Evolutionary conservation across 2,329 filamentous ascomycete genomes (phyloP).

Genomic region (Sordariomycetes sp.): DNA sequence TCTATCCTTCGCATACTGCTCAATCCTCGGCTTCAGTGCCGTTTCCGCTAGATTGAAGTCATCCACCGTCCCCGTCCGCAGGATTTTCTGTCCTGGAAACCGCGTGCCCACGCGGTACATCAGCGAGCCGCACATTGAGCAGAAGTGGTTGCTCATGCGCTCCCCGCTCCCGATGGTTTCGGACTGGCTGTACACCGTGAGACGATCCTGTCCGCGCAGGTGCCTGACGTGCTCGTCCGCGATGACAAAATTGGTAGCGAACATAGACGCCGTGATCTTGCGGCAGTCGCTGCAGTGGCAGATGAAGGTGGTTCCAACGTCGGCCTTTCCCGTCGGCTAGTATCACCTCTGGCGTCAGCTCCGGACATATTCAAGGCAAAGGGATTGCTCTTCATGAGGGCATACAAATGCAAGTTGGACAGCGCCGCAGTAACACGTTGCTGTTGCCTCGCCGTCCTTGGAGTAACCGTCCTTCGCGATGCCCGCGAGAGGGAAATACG

Average conservation of each 20-base stretch:
- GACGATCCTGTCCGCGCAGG: constrained; percentile 37
- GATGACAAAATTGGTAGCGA: constrained; percentile 47
- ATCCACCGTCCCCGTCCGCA: constrained; percentile 51
- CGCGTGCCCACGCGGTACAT: constrained; percentile 42
- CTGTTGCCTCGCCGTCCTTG: constrained; percentile 35
- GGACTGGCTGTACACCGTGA: constrained; percentile 32
- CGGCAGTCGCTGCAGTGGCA: constrained; percentile 53
- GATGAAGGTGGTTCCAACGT: constrained; percentile 37
- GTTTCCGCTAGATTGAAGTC: constrained; percentile 48
- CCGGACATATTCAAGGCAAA: no score
- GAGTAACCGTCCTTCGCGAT: constrained; percentile 30
- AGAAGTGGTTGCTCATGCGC: constrained; percentile 53
- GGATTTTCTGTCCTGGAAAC: constrained; percentile 33
- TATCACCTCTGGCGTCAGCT: no score
- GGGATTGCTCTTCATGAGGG: constrained; percentile 30
- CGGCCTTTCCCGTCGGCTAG: no score
- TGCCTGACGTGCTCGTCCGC: constrained; percentile 31
- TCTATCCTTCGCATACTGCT: constrained; percentile 40
- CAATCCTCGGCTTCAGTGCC: constrained; percentile 39
- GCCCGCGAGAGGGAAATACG: constrained; percentile 22
- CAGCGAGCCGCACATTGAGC: constrained; percentile 45
- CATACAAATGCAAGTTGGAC: constrained; percentile 43
- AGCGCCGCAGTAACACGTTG: constrained; percentile 47
- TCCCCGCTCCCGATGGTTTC: constrained; percentile 34
- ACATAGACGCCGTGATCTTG: constrained; percentile 53